Base-by-base conservation (phyloP, 495 filamentous ascomycete species). In the Poronia punctata region DNA sequence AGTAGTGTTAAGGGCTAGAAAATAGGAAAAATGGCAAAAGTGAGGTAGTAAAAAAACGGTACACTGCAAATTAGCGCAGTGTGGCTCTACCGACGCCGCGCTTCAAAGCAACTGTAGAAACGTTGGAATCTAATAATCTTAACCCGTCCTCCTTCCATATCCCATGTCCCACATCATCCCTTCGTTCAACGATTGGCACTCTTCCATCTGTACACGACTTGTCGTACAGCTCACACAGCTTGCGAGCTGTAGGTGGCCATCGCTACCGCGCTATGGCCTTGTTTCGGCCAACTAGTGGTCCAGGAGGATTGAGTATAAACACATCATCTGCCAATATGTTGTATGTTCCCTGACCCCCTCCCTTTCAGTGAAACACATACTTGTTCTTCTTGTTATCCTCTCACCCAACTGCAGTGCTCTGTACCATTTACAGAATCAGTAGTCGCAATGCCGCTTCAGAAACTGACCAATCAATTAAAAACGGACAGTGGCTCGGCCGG, bases 231-330 rank as follows among this genome's bases (percentile, higher is more conserved):
- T n/a, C n/a, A n/a, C n/a, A n/a, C n/a, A n/a, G n/a, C n/a, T n/a
- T n/a, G n/a, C 31, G 39, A 35, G 6, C 29, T 34, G 25, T 33
- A 50, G 32, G 39, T 54, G 54, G 49, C 45, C 59, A 30, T 46
- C 40, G 4, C 29, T 52, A 46, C 33, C 24, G 32, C 49, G 48
- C 17, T 20, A 74, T 72, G 70, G 60, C 67, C 40, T 58, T 75
- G 32, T 64, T 66, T 43, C 68, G 76, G 53, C 80, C 80, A 26
- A 68, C 75, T 29, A 87, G 82, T 64, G 74, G 80, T 45, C 74
- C 82, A 17, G 74, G 69, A 14, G 81, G 78, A 39, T 68, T 89
- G 39, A 84, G 78, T 42, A 84, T 92, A 56, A 89, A 86, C 57
- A 92, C 85, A n/a, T 75, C 66, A 30, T 71, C 78, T 24, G 76